Evolutionary conservation across 164 flowering plant genomes (phyloP), one percentile per base, ranked within the genome.

Genomic region (Houttuynia cordata): DNA sequence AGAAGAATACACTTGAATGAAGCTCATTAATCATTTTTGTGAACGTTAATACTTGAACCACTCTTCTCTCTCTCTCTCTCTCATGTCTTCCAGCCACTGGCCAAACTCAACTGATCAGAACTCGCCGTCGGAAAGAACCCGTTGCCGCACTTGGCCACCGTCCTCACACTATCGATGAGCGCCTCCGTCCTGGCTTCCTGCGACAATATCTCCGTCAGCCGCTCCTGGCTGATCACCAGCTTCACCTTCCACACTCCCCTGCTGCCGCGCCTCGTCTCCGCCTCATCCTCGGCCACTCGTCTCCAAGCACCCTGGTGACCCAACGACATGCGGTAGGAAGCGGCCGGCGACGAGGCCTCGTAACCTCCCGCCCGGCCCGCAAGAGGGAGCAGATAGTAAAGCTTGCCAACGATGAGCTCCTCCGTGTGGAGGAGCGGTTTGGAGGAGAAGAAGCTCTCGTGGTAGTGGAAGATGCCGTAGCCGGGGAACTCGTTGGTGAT

Each of bases 241-340:
- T 84, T 87, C 75, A 92, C 98, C 70, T 88, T 92, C 98, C 98
- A 92, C 58, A 87, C 69, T 24, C 93, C 86, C 39, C 86, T 24
- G 79, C 86, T 0, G 59, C 21, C 24, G 24, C 57, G 12, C 7
- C 49, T 42, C 8, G 34, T 75, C 22, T 66, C 74, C 9, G 78
- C 71, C 83, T 77, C 74, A 73, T 81, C 49, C 74, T 55, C 51
- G 58, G 18, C 23, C 89, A 75, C 3, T 72, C 80, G 60, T 42
- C 49, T 42, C 49, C 49, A 42, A 1, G 14, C 49, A 42, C 49
- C 17, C 14, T 42, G 17, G 49, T 8, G 49, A 40, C 83, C 91
- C 3, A 80, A 66, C 1, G 98, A 92, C 87, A 92, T 89, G 53
- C 96, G 67, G 56, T 92, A 92, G 0, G 91, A 81, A 0, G 92